These are phyloP conservation scores for Amanita polypyramis DNA, from an alignment of 768 basidiomycete species.

Conservation along the genomic window DNA sequence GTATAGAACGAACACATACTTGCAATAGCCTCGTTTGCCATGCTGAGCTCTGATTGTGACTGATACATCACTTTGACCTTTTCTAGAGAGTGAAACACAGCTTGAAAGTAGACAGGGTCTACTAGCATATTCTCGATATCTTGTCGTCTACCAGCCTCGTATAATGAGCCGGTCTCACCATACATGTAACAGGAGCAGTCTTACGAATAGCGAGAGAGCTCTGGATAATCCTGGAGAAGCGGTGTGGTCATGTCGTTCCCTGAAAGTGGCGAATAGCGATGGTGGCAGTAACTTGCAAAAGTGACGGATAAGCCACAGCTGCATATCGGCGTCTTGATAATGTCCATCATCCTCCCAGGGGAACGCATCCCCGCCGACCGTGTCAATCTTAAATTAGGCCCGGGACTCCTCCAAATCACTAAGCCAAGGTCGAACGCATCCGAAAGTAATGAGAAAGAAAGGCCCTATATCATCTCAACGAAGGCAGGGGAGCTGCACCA, in stretches of 20 bases:
- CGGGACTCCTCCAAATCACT: conserved; percentile 55
- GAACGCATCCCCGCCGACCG: conserved; percentile 66
- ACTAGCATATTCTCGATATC: conserved; percentile 84
- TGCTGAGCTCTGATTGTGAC: conserved; percentile 67
- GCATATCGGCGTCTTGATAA: conserved; percentile 8
- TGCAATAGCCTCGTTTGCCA: conserved; percentile 81
- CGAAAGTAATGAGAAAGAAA: conserved; percentile 6
- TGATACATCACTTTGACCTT: conserved; percentile 67
- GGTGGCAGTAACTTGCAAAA: conserved; percentile 13
- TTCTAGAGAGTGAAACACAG: conserved; percentile 71
- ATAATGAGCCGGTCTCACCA: background rate
- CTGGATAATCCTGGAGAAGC: conserved; percentile 57
- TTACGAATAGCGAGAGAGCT: conserved; percentile 64
- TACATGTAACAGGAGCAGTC: conserved; percentile 12
- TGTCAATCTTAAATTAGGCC: conserved; percentile 78
- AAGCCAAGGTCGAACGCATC: conserved; percentile 15
- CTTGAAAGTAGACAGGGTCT: conserved; percentile 80
- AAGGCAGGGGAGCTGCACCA: conserved; percentile 63
- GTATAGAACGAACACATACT: conserved; percentile 35
- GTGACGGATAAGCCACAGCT: conserved; percentile 1
- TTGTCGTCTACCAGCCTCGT: conserved; percentile 49
- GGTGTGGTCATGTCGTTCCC: conserved; percentile 27
- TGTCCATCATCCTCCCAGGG: conserved; percentile 67
- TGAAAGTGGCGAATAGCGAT: background rate
- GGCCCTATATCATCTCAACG: conserved; percentile 36